These are phyloP conservation scores for Aureobasidium sp. DNA, from an alignment of 2,329 filamentous ascomycete species.

Conservation along the genomic window DNA sequence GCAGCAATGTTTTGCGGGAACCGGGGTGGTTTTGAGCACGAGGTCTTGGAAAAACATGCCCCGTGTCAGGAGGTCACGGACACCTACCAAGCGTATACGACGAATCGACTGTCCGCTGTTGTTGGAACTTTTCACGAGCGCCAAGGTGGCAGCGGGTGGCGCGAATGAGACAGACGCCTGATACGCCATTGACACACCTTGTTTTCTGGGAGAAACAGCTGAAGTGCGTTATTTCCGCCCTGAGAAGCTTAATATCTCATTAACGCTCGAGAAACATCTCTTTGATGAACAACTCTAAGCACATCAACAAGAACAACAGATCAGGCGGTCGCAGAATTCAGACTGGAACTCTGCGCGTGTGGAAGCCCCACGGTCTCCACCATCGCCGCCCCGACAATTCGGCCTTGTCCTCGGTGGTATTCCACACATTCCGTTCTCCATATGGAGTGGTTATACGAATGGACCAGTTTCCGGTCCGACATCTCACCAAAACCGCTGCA, in stretches of 20 bases:
- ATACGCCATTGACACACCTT: constrained; percentile 11
- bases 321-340: neutral
- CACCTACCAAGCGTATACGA: neutral
- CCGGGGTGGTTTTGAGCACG: neutral
- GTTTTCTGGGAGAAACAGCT: neutral
- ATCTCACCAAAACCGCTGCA: neutral
- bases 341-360: neutral
- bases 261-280: neutral
- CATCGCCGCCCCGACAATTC: constrained; percentile 1
- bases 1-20: constrained; percentile 7
- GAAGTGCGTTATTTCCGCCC: neutral
- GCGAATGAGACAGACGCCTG: constrained; percentile 8
- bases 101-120: neutral
- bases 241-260: neutral
- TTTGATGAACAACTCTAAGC: too few relatives aligned
- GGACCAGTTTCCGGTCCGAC: neutral
- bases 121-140: constrained; percentile 2
- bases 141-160: constrained; percentile 4
- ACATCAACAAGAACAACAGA: neutral
- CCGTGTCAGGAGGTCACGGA: neutral
- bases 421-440: neutral
- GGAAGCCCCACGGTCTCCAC: constrained; percentile 13
- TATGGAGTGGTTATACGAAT: constrained; percentile 8
- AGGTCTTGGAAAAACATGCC: constrained; percentile 1
- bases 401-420: constrained; percentile 14